These are phyloP conservation scores for Galerina sulciceps DNA, from an alignment of 768 basidiomycete species.

Conservation along the genomic window DNA sequence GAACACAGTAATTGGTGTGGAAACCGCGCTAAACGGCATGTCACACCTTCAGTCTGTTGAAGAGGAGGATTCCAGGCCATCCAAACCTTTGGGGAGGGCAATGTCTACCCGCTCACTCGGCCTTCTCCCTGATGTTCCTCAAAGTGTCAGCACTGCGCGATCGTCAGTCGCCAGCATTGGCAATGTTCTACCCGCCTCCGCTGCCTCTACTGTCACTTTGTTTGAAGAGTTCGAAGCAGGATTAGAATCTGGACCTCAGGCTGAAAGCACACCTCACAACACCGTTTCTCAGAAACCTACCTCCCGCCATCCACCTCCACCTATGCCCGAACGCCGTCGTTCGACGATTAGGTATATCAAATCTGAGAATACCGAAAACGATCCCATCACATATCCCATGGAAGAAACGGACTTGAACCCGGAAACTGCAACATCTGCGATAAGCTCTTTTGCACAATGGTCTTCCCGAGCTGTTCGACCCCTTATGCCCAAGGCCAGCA, in stretches of 20 bases:
- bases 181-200: slow-evolving; percentile 47
- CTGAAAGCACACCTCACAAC: slow-evolving; percentile 70
- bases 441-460: slow-evolving; percentile 47
- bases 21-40: slow-evolving; percentile 26
- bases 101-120: slow-evolving; percentile 49
- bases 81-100: slow-evolving; percentile 32
- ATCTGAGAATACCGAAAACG: slow-evolving; percentile 49
- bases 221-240: slow-evolving; percentile 58
- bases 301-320: slow-evolving; percentile 37
- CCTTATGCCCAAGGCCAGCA: slow-evolving; percentile 56
- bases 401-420: slow-evolving; percentile 18
- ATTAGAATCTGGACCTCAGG: slow-evolving; percentile 49
- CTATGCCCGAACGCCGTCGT: slow-evolving; percentile 45
- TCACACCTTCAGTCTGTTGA: slow-evolving; percentile 45
- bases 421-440: slow-evolving; percentile 34
- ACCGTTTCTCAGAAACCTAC: slow-evolving; percentile 38
- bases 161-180: slow-evolving; percentile 49
- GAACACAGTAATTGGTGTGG: slow-evolving; percentile 53
- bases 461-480: slow-evolving; percentile 55
- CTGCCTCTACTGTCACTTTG: slow-evolving; percentile 63
- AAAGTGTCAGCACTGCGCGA: slow-evolving; percentile 52
- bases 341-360: slow-evolving; percentile 71
- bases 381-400: slow-evolving; percentile 22
- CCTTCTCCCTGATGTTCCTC: slow-evolving; percentile 55
- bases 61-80: slow-evolving; percentile 36